phyloP scores from a whole-genome alignment of 139 green algal genomes.

The Chlamydomonas incerta region DNA sequence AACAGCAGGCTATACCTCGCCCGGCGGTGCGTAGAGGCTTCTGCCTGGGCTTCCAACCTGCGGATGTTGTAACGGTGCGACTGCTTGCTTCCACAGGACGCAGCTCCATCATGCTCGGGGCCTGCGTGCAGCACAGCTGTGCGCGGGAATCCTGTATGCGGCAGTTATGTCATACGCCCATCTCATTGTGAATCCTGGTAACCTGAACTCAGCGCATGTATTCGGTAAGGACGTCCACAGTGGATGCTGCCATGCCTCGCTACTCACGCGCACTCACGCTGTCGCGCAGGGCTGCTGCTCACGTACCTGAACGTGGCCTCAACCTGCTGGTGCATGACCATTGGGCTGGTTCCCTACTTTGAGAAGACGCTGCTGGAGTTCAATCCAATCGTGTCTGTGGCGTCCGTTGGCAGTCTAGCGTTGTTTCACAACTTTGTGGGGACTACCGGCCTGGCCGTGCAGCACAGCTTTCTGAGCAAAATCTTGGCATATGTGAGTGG shows the following conservation, averaged over 20 bases:
- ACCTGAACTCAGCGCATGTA: conserved; percentile 7
- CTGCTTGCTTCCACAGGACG: not conserved
- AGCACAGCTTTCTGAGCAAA: conserved; percentile 17
- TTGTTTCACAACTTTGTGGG: conserved; percentile 21
- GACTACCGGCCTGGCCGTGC: conserved; percentile 1
- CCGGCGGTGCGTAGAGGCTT: not conserved
- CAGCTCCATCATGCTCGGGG: conserved; percentile 25
- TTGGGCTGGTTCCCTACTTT: conserved; percentile 46
- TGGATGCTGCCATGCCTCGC: no score
- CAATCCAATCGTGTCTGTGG: conserved; percentile 26
- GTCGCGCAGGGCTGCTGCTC: conserved; percentile 34
- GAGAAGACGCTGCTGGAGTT: conserved; percentile 40
- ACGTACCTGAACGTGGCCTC: conserved; percentile 41
- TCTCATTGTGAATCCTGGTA: conserved; percentile 2
- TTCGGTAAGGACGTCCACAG: conserved; percentile 5
- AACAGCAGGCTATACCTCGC: not conserved
- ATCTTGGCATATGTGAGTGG: conserved; percentile 32
- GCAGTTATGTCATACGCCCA: conserved; percentile 19
- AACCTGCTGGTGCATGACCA: conserved; percentile 35
- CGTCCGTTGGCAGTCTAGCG: not conserved
- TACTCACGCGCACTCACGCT: no score
- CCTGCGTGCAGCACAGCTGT: conserved; percentile 33
- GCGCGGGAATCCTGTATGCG: conserved; percentile 19
- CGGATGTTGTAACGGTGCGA: no score
- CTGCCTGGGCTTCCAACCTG: no score